These are phyloP conservation scores for Thecaphora frezii DNA, from an alignment of 1,284 basidiomycete species.

Conservation along the genomic window DNA sequence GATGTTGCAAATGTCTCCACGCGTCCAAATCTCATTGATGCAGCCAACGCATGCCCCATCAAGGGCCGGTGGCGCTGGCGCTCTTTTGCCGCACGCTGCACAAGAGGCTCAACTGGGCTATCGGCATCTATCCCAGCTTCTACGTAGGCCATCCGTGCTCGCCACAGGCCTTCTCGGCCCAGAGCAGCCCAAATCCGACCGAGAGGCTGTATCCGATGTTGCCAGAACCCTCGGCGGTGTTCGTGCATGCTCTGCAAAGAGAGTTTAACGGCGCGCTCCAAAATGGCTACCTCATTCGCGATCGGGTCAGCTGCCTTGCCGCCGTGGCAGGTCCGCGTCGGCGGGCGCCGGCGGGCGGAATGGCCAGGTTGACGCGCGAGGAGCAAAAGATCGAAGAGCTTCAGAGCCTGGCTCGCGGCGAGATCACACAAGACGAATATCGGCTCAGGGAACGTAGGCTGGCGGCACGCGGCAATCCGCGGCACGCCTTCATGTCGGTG, in stretches of 20 bases:
- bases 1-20: too few relatives aligned
- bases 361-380: not conserved
- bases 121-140: too few relatives aligned
- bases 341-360: too few relatives aligned
- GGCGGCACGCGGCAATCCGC: not conserved
- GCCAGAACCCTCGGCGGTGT: too few relatives aligned
- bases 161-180: too few relatives aligned
- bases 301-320: not conserved
- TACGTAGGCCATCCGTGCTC: too few relatives aligned
- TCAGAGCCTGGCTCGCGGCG: not conserved
- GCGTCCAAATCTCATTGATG: too few relatives aligned
- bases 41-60: not conserved
- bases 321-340: not conserved
- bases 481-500: slow-evolving; percentile 14
- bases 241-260: not conserved
- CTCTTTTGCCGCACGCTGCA: not conserved
- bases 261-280: not conserved
- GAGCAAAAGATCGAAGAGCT: not conserved
- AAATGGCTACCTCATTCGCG: not conserved
- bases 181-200: not conserved
- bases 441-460: not conserved
- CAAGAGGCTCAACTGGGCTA: not conserved
- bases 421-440: not conserved
- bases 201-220: too few relatives aligned
- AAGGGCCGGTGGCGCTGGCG: not conserved